Evolutionary conservation across 2,329 filamentous ascomycete genomes (phyloP), one percentile per base, ranked within the genome.

Genomic region (Teratosphaeria zuluensis): DNA sequence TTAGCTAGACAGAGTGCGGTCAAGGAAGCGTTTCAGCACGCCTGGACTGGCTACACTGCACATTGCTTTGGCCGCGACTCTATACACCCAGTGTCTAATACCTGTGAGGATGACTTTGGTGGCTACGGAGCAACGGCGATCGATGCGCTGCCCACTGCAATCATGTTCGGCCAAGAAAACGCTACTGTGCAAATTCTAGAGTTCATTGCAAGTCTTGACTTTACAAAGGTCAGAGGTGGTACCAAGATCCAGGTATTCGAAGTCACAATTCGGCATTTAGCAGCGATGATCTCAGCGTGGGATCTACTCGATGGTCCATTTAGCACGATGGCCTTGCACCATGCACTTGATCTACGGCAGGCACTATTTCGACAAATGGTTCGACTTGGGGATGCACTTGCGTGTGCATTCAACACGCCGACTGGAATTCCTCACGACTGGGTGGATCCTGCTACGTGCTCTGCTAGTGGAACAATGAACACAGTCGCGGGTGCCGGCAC

Each of bases 41-140:
- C 31, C 14, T 55, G 54, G 54, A 8, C 16, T 38, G 54, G 54
- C 19, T 55, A 55, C 16, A 19, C 54, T 32, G 31, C 46, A 14
- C 63, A 71, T 54, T 71, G 69, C 38, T 70, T 72, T 51, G 67
- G 70, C 2, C 64, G 69, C 53, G 72, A 73, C 57, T 65, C 68
- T 16, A 60, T 72, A 2, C 64, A 64, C 31, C 67, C 63, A 9
- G 65, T 68, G 12, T 64, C 51, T 42, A 68, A 68, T 28, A 63
- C 62, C 8, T 68, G 62, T 42, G 65, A 63, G 11, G 60, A 69
- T 53, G 63, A 68, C 52, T 65, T 65, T 38, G 65, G 63, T 38
- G 63, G 66, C 16, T 65, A 64, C 61, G 69, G 69, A 8, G 66
- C 61, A 2, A 65, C 65, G 11, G 62, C 64, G 4, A 63, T 66